Base-by-base conservation (phyloP, 169 alveolate genomes). In the Neospora caninum region DNA sequence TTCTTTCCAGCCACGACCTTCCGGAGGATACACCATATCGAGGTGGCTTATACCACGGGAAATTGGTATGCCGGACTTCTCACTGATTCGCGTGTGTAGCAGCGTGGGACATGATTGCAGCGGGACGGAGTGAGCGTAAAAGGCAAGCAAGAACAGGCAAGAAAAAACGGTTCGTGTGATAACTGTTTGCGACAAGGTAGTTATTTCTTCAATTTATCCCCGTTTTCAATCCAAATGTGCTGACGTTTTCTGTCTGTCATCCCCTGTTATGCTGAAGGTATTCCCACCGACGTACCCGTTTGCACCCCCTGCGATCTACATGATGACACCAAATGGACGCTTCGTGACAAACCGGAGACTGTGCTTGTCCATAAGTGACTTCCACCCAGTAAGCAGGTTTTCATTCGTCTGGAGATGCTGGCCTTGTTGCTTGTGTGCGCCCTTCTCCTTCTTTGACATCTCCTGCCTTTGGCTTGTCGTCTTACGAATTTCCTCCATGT, bases 271-370 rank as follows among this genome's bases (percentile, higher is more conserved):
- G 25, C 73, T 70, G 83, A 95, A 87, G 64, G 95, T 97, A 41
- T 95, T 98, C 20, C 99, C 99, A 9, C 91, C 95, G 88, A 96
- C 97, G 25, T 98, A 98, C 94, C 99, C 99, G 34, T 95, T 94
- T 94, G 96, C 98, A 53, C 99, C 99, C 38, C 99, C 99, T 1
- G 96, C 97, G 54, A 95, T 98, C 49, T 53, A 16, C 43, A 29
- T 98, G 96, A 84, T 98, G 78, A 98, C 99, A 9, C 98, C 98
- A 39, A 96, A 94, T 82, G 99, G 99, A 38, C 97, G 99, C 67
- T 98, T 98, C 93, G 98, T 97, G 88, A 95, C 96, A 54, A 95
- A 96, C 91, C 95, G 88, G 87, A 92, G 93, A 53, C 96, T 96
- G 49, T 96, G 97, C 54, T 43, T 95, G 87, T 96, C 97, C 54